phyloP scores from a whole-genome alignment of 306 rosid species.

The Ziziphus jujuba region DNA sequence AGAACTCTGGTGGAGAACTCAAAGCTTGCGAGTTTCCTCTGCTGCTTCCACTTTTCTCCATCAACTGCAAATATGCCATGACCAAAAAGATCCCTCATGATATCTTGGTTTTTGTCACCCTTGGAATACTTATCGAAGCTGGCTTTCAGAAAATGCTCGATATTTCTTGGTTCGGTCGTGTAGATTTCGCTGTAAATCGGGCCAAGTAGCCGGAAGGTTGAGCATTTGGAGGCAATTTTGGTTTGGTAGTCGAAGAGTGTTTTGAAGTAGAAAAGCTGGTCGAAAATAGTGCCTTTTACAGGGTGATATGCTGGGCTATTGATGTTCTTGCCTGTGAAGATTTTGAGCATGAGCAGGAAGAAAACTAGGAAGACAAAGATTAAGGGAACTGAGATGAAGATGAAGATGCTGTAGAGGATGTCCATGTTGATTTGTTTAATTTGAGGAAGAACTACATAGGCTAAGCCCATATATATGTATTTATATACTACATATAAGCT shows the following conservation, averaged over 20 bases:
- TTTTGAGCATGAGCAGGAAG: slow-evolving; percentile 27
- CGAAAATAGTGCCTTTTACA: slow-evolving; percentile 53
- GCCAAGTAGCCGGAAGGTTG: slow-evolving; percentile 49
- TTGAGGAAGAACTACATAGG: not conserved
- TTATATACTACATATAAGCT: too few species aligned
- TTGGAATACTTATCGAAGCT: slow-evolving; percentile 50
- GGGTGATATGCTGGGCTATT: slow-evolving; percentile 51
- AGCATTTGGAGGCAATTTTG: slow-evolving; percentile 35
- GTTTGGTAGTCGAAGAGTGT: slow-evolving; percentile 46
- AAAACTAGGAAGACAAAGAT: slow-evolving; percentile 30
- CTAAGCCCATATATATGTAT: not conserved
- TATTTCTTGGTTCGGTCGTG: slow-evolving; percentile 47
- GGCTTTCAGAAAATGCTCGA: slow-evolving; percentile 53
- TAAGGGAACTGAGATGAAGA: slow-evolving; percentile 27
- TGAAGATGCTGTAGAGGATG: slow-evolving; percentile 32
- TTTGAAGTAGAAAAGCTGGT: slow-evolving; percentile 43
- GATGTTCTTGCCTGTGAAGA: slow-evolving; percentile 53
- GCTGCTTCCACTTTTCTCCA: slow-evolving; percentile 70
- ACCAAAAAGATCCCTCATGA: slow-evolving; percentile 48
- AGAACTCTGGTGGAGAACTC: slow-evolving; percentile 75
- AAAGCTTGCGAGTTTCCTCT: slow-evolving; percentile 63
- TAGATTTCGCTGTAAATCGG: slow-evolving; percentile 40
- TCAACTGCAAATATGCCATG: slow-evolving; percentile 68
- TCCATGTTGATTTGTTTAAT: slow-evolving; percentile 28
- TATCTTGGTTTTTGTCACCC: slow-evolving; percentile 40